These are phyloP conservation scores for Phaeolepiota aurea DNA, from an alignment of 768 basidiomycete species.

Conservation along the genomic window DNA sequence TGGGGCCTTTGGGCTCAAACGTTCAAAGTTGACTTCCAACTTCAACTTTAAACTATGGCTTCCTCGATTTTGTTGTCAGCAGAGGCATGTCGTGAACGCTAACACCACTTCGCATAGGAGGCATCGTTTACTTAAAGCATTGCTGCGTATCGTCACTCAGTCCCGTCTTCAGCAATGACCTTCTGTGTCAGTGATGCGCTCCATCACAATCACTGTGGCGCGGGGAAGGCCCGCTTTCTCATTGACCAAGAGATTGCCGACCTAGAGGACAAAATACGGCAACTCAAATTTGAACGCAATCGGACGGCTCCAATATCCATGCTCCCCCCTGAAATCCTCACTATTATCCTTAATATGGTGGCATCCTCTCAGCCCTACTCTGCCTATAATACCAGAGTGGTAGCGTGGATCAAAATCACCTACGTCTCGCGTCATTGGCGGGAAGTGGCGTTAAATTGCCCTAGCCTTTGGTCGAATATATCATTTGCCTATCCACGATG, in stretches of 20 bases:
- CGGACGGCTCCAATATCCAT: slow-evolving; percentile 23
- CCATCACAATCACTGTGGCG: too few species aligned
- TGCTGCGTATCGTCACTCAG: too few species aligned
- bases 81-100: too few species aligned
- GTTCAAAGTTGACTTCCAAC: too few species aligned
- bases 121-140: too few species aligned
- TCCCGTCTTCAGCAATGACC: too few species aligned
- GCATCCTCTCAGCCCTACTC: too few species aligned
- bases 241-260: slow-evolving; percentile 29
- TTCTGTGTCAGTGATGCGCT: too few species aligned
- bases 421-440: slow-evolving; percentile 36
- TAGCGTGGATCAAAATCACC: slow-evolving; percentile 28
- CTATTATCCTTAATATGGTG: slow-evolving; percentile 28
- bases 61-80: too few species aligned
- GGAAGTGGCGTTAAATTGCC: slow-evolving; percentile 28
- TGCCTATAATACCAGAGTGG: slow-evolving; percentile 3
- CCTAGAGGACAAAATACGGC: slow-evolving; percentile 23
- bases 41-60: too few species aligned
- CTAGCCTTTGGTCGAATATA: slow-evolving; percentile 31
- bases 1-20: too few species aligned
- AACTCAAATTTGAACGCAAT: slow-evolving; percentile 27
- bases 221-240: slow-evolving; percentile 15
- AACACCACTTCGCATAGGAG: too few species aligned
- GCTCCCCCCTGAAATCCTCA: slow-evolving; percentile 35
- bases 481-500: slow-evolving; percentile 23